These are phyloP conservation scores for Closterium sp. DNA, from an alignment of 139 green algal genomes.

Conservation along the genomic window DNA sequence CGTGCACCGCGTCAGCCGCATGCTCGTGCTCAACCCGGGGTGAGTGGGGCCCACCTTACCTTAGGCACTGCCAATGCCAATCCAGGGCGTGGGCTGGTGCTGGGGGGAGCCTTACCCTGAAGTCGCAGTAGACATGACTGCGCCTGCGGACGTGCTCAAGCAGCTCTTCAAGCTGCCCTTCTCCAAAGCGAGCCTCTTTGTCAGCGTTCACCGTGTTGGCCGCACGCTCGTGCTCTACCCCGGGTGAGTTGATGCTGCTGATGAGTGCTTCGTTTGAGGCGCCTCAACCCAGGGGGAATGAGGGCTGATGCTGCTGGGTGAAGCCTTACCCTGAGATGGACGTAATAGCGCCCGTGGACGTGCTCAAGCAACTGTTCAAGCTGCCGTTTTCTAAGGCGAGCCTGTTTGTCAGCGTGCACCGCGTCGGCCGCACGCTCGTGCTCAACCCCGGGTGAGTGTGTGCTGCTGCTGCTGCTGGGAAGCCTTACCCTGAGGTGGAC, in stretches of 20 bases:
- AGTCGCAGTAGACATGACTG: no score
- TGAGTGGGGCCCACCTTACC: no score
- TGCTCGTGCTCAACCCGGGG: conserved; percentile 44
- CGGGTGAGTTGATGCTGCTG: no score
- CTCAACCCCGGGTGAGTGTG: conserved; percentile 40
- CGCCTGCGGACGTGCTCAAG: conserved; percentile 45
- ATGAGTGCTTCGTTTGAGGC: no score
- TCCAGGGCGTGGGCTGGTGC: no score
- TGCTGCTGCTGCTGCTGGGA: no score
- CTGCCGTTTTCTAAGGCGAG: background rate
- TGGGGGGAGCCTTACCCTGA: no score
- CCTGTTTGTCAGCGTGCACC: conserved; percentile 10
- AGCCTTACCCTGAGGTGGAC: no score
- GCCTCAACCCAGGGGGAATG: no score
- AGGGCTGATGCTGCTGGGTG: conserved; percentile 7
- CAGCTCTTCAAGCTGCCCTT: conserved; percentile 53
- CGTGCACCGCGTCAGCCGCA: conserved; percentile 36
- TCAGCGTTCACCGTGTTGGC: conserved; percentile 39
- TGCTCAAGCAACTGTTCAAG: conserved; percentile 53
- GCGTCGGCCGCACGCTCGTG: conserved; percentile 35
- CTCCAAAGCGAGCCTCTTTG: conserved; percentile 25
- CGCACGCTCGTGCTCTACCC: no score
- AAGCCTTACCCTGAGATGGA: conserved; percentile 38
- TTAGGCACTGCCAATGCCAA: no score
- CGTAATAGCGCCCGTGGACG: conserved; percentile 38